Evolutionary conservation across 139 green algal species (phyloP).

Genomic region (Medakamo hakoo): DNA sequence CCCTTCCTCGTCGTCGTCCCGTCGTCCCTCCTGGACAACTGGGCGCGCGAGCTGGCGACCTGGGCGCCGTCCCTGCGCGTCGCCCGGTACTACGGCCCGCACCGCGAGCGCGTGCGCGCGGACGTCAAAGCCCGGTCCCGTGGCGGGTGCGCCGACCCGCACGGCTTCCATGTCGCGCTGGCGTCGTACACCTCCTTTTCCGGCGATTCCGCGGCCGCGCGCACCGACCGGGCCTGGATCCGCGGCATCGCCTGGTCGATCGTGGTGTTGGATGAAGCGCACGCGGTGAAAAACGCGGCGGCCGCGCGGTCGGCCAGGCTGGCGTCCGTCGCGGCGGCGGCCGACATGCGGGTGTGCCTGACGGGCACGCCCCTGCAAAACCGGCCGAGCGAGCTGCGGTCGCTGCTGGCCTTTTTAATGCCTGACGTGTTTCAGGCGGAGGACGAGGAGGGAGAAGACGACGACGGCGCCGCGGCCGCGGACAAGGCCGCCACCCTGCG

Average conservation of each 20-base stretch:
- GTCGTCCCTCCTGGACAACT: conserved; percentile 77
- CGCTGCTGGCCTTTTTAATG: conserved; percentile 77
- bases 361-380: conserved; percentile 88
- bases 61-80: conserved; percentile 56
- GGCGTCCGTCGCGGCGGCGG: background rate
- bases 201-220: conserved; percentile 31
- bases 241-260: background rate
- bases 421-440: conserved; percentile 46
- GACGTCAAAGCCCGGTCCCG: conserved; percentile 16
- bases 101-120: conserved; percentile 28
- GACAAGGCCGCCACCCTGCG: conserved; percentile 33
- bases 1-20: conserved; percentile 55
- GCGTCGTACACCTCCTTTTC: conserved; percentile 85
- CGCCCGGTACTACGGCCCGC: conserved; percentile 55
- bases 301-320: conserved; percentile 25
- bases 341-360: conserved; percentile 9
- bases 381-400: conserved; percentile 70
- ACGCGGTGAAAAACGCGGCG: conserved; percentile 75
- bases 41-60: conserved; percentile 59
- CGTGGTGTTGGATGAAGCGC: conserved; percentile 64
- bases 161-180: conserved; percentile 75
- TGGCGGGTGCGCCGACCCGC: conserved; percentile 4
- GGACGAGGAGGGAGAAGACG: conserved; percentile 20
- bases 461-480: conserved; percentile 33
- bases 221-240: conserved; percentile 35